Evolutionary conservation across 1,284 basidiomycete species (phyloP).

Genomic region (Stereum hirsutum): DNA sequence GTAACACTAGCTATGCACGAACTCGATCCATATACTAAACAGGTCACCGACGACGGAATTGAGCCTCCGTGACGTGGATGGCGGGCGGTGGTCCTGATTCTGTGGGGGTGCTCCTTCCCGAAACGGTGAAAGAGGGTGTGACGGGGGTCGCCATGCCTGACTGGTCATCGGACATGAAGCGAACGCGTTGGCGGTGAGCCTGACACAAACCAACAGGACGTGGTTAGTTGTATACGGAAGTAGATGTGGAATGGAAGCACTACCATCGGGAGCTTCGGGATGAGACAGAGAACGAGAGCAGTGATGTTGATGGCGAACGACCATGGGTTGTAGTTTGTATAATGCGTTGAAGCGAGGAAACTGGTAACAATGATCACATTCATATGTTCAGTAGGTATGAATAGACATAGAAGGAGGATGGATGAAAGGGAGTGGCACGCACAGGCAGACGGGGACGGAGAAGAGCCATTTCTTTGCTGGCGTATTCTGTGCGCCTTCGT

Average conservation of each 20-base stretch:
- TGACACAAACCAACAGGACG: constrained; percentile 17
- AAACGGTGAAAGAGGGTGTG: constrained; percentile 41
- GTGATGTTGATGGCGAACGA: constrained; percentile 89
- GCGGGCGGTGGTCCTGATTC: constrained; percentile 9
- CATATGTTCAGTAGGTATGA: constrained; percentile 4
- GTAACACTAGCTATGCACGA: no score
- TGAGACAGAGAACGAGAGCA: constrained; percentile 77
- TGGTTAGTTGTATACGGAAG: constrained; percentile 1
- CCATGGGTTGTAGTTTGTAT: constrained; percentile 92
- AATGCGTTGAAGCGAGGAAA: constrained; percentile 96
- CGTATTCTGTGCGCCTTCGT: constrained; percentile 97
- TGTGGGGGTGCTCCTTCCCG: constrained; percentile 30
- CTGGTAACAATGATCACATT: no score
- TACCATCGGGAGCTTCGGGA: constrained; percentile 94
- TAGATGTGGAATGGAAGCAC: constrained; percentile 12
- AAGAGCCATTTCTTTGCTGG: constrained; percentile 98
- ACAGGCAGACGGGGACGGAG: constrained; percentile 87
- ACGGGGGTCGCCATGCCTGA: constrained; percentile 61
- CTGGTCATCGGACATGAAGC: constrained; percentile 53
- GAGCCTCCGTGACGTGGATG: constrained; percentile 26
- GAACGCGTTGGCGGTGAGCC: constrained; percentile 74
- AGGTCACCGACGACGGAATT: constrained; percentile 19
- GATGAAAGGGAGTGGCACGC: constrained; percentile 25
- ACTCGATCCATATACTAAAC: background rate
- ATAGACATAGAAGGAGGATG: constrained; percentile 2